Evolutionary conservation across 1,284 basidiomycete species (phyloP), one percentile per base, ranked within the genome.

Genomic region (Tilletia indica): DNA sequence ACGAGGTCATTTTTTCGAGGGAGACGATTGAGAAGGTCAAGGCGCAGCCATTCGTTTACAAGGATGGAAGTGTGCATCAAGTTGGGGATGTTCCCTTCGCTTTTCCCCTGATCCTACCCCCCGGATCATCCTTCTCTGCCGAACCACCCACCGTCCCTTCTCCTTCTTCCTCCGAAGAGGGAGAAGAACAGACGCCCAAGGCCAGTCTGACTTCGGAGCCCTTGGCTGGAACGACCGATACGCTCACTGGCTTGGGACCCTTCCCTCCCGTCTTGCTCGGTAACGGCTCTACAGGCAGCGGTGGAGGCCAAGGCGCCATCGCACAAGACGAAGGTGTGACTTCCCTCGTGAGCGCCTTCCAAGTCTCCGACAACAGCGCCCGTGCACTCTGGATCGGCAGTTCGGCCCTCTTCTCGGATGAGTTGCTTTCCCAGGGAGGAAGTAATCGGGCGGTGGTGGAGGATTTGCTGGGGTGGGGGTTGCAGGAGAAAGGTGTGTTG

Each of bases 381-480:
- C 88, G 95, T 11, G 89, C 91, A 34, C 89, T 90, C 2, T 97
- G 93, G 86, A 87, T 92, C 2, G 96, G 95, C 9, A 90, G 92
- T 47, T 87, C 90, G 0, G 91, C 61, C 36, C 61, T 64, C 45
- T 16, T 68, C 49, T 38, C 68, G 36, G 51, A 42, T 16, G 16
- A 36, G 49, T 58, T 42, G 67, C 31, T 69, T 66, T 38, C 51
- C 56, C 19, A 86, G 87, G 14, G 86, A 88, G 72, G 89, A 91
- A 92, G 91, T 14, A 98, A 98, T 84, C 85, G 86, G 16, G 89
- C 89, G 58, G 91, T 97, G 71, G 88, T 87, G 2, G 85, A 87
- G 64, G 93, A 96, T 78, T 85, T 98, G 68, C 88, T 90, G 2
- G 88, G 89, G 21, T 99, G 96, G 96, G 89, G 91, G 1, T 97